phyloP scores from a whole-genome alignment of 2,329 filamentous ascomycete species.

The Bisporella sp. region DNA sequence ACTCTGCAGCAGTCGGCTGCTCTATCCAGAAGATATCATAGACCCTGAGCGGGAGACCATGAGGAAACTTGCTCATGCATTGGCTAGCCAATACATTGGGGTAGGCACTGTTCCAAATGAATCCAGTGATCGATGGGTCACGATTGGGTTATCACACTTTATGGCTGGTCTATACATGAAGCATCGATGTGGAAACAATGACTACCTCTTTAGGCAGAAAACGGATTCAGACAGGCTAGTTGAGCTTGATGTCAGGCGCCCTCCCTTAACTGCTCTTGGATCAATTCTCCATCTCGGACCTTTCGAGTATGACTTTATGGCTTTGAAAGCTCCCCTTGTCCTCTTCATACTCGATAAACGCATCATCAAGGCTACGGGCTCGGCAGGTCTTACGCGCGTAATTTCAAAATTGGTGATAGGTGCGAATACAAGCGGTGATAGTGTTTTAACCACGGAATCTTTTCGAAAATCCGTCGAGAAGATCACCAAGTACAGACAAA shows the following conservation, averaged over 20 bases:
- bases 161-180: slow-evolving; percentile 93
- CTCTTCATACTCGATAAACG: slow-evolving; percentile 91
- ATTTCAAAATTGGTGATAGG: slow-evolving; percentile 81
- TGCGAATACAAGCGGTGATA: slow-evolving; percentile 69
- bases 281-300: slow-evolving; percentile 70
- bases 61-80: slow-evolving; percentile 70
- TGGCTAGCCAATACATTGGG: slow-evolving; percentile 91
- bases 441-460: slow-evolving; percentile 61
- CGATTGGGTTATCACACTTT: slow-evolving; percentile 85
- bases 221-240: slow-evolving; percentile 74
- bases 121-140: slow-evolving; percentile 77
- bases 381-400: slow-evolving; percentile 72
- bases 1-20: slow-evolving; percentile 76
- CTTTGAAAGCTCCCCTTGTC: slow-evolving; percentile 82
- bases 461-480: slow-evolving; percentile 86
- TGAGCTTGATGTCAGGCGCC: slow-evolving; percentile 72
- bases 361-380: slow-evolving; percentile 80
- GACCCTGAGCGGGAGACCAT: slow-evolving; percentile 80
- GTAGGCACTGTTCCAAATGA: slow-evolving; percentile 85
- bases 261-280: slow-evolving; percentile 76
- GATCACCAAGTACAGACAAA: slow-evolving; percentile 67
- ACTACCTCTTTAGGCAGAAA: slow-evolving; percentile 88
- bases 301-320: slow-evolving; percentile 85
- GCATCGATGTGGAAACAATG: slow-evolving; percentile 86
- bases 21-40: slow-evolving; percentile 79